These are phyloP conservation scores for Penicillium sumatraense DNA, from an alignment of 2,329 filamentous ascomycete species.

Conservation along the genomic window DNA sequence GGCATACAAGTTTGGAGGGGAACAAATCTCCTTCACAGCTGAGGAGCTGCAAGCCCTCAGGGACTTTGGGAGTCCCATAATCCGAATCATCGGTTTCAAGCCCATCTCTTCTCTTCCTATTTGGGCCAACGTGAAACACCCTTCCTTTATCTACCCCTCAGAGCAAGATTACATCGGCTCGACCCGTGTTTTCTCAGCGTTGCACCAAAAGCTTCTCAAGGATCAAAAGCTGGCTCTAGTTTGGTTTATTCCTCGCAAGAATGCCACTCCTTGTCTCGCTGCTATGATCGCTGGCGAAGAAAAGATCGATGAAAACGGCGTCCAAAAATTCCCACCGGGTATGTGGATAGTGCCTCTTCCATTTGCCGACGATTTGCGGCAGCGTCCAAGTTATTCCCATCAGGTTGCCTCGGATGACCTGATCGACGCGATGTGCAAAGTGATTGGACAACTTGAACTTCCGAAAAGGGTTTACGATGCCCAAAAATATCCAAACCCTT, in stretches of 20 bases:
- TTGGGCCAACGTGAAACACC: conserved; percentile 85
- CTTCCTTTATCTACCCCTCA: conserved; percentile 90
- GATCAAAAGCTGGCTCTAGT: conserved; percentile 81
- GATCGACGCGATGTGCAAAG: conserved; percentile 78
- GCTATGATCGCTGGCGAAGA: conserved; percentile 79
- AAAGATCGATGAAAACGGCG: conserved; percentile 66
- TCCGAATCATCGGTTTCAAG: conserved; percentile 95
- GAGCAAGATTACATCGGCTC: conserved; percentile 90
- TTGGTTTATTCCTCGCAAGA: conserved; percentile 85
- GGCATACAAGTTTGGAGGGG: conserved; percentile 94
- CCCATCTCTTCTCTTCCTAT: conserved; percentile 72
- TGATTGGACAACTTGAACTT: conserved; percentile 85
- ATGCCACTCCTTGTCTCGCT: conserved; percentile 77
- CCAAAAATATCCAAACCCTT: conserved; percentile 83
- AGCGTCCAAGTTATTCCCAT: conserved; percentile 66
- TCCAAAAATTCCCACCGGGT: conserved; percentile 76
- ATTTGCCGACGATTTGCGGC: conserved; percentile 84
- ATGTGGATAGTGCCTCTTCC: conserved; percentile 89
- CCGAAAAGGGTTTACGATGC: conserved; percentile 86
- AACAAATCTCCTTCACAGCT: conserved; percentile 81
- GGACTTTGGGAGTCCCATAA: conserved; percentile 78
- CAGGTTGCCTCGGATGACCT: conserved; percentile 69
- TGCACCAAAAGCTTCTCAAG: conserved; percentile 83
- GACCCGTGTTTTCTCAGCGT: conserved; percentile 85
- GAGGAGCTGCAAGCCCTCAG: conserved; percentile 81